phyloP scores from a whole-genome alignment of 495 filamentous ascomycete species.

The Xylaria curta region DNA sequence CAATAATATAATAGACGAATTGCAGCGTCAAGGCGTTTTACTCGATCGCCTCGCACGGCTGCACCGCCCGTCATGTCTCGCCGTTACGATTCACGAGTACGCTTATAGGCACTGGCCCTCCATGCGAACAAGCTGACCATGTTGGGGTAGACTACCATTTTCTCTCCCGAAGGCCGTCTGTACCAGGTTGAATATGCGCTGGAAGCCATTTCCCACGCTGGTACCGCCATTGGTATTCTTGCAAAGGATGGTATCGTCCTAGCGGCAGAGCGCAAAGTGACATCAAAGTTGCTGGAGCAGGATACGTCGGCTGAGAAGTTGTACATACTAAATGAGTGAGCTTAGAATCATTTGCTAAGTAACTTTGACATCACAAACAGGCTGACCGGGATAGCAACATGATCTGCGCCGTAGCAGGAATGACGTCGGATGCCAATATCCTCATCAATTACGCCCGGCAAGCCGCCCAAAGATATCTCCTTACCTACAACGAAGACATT shows the following conservation, averaged over 20 bases:
- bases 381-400: conserved; percentile 75
- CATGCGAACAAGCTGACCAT: conserved; percentile 48
- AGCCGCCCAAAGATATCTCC: conserved; percentile 93
- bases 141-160: conserved; percentile 87
- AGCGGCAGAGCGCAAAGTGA: conserved; percentile 98
- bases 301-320: conserved; percentile 99
- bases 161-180: conserved; percentile 96
- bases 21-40: conserved; percentile 1
- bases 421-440: conserved; percentile 99
- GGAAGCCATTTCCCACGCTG: conserved; percentile 97
- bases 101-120: conserved; percentile 40
- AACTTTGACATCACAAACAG: background rate
- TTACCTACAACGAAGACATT: conserved; percentile 99
- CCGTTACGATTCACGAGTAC: conserved; percentile 96
- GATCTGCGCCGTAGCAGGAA: conserved; percentile 99
- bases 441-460: conserved; percentile 99
- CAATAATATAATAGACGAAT: background rate
- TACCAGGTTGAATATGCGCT: conserved; percentile 99
- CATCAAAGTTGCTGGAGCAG: conserved; percentile 98
- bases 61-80: conserved; percentile 74
- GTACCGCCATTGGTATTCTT: conserved; percentile 93
- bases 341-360: background rate
- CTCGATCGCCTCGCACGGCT: conserved; percentile 22
- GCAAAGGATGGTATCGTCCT: conserved; percentile 98
- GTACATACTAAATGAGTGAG: conserved; percentile 97